phyloP scores from a whole-genome alignment of 2,329 filamentous ascomycete genomes.

The Fusarium sarcochroum region DNA sequence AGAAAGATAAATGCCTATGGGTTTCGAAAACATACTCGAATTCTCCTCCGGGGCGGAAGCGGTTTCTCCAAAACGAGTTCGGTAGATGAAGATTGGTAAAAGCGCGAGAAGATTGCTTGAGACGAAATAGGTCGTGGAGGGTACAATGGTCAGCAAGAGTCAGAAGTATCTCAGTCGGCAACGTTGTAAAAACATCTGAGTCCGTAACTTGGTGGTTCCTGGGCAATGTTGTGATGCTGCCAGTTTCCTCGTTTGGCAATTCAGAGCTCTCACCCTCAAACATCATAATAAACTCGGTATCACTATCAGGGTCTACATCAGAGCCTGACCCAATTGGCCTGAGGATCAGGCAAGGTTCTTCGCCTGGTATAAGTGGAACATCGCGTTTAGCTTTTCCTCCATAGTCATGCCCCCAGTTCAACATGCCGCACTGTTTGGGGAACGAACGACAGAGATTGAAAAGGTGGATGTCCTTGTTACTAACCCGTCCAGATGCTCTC shows the following conservation, averaged over 20 bases:
- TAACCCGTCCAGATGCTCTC: neutral
- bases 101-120: neutral
- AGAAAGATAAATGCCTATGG: neutral
- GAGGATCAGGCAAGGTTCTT: neutral
- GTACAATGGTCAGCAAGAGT: neutral
- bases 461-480: neutral
- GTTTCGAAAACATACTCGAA: slow-evolving; percentile 5
- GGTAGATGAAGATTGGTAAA: neutral
- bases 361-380: neutral
- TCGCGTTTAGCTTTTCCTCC: neutral
- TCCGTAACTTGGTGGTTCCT: neutral
- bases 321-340: neutral
- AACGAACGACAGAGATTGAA: slow-evolving; percentile 3
- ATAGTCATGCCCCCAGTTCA: slow-evolving; percentile 1
- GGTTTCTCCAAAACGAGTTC: neutral
- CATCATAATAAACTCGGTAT: neutral
- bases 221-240: neutral
- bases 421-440: neutral
- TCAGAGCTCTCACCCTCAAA: neutral
- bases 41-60: neutral
- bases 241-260: rapidly evolving
- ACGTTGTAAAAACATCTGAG: neutral
- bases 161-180: slow-evolving; percentile 5
- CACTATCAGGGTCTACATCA: neutral
- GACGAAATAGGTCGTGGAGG: neutral